Base-by-base conservation (phyloP, 176 grass and related monocot species). In the Eleusine coracana region DNA sequence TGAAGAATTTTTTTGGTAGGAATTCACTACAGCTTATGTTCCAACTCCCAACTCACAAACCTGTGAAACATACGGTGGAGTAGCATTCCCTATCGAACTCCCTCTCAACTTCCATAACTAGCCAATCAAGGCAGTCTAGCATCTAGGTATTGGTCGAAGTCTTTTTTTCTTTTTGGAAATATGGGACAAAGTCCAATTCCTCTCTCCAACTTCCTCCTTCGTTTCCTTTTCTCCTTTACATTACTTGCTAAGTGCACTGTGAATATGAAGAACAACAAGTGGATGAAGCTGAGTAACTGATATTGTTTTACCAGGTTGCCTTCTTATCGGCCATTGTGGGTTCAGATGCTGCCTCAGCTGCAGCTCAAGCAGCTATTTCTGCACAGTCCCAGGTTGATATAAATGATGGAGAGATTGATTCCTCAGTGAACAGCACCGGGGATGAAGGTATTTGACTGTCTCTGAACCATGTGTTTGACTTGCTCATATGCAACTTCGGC, bases 271-370 rank as follows among this genome's bases (percentile, higher is more conserved):
- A 82, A 49, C 10, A 49, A 54, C 50, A 81, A 29, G 45, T 68
- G 63, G 55, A 56, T 16, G 38, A 60, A 82, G 51, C 52, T 79
- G 67, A 85, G 27, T 58, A 77, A 77, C 54, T 78, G 28, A 62
- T 66, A 68, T 54, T 92, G 48, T 77, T 84, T 94, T 85, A 45
- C 40, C 82, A 99, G 96, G 87, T 99, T 88, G 76, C 93, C 12
- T 99, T 99, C 59, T 93, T 99, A 82, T 91, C 93, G 42, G 93
- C 91, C 16, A 87, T 99, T 84, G 93, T 92, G 74, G 93, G 93
- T 66, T 88, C 93, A 75, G 79, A 86, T 83, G 85, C 91, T 78
- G 89, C 90, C 39, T 81, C 90, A 66, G 85, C 85, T 68, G 85
- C 89, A 85, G 96, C 91, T 71, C 83, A 88, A 87, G 89, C 93